Evolutionary conservation across 495 filamentous ascomycete genomes (phyloP).

Genomic region (Talaromyces trachyspermus): DNA sequence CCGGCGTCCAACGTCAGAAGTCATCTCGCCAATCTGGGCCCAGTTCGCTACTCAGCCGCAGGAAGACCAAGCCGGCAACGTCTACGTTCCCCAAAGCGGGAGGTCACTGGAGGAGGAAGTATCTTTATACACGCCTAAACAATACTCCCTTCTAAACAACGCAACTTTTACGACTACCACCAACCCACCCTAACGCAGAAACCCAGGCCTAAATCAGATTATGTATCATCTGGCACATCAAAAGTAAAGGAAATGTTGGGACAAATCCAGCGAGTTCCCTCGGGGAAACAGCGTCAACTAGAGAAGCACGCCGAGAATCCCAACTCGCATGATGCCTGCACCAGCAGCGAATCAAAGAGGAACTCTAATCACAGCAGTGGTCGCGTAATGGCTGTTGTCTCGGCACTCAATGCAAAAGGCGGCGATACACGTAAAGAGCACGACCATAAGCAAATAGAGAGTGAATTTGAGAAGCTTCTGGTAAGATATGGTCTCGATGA

Average conservation of each 20-base stretch:
- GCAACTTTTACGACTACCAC: conserved; percentile 53
- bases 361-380: conserved; percentile 33
- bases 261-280: conserved; percentile 18
- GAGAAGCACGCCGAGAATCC: conserved; percentile 6
- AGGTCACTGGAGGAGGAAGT: conserved; percentile 49
- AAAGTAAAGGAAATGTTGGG: conserved; percentile 32
- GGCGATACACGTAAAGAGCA: conserved; percentile 35
- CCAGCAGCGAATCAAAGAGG: conserved; percentile 16
- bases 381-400: conserved; percentile 60
- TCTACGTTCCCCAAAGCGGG: conserved; percentile 31
- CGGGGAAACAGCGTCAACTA: conserved; percentile 19
- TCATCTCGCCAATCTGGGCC: conserved; percentile 68
- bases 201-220: conserved; percentile 48
- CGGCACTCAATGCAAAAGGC: conserved; percentile 49
- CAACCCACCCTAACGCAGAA: conserved; percentile 46
- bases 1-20: conserved; percentile 42
- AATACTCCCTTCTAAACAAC: conserved; percentile 59
- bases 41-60: conserved; percentile 53
- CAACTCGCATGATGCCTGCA: conserved; percentile 16
- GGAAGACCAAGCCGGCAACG: conserved; percentile 29
- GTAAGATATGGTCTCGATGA: conserved; percentile 17
- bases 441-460: conserved; percentile 39
- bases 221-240: conserved; percentile 27
- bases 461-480: conserved; percentile 44
- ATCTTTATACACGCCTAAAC: conserved; percentile 51